A percentile compares a stretch with the other conserved stretches of the same genome.
phyloP scores from a whole-genome alignment of 2,329 filamentous ascomycete genomes.

The Botrytis cinerea region DNA sequence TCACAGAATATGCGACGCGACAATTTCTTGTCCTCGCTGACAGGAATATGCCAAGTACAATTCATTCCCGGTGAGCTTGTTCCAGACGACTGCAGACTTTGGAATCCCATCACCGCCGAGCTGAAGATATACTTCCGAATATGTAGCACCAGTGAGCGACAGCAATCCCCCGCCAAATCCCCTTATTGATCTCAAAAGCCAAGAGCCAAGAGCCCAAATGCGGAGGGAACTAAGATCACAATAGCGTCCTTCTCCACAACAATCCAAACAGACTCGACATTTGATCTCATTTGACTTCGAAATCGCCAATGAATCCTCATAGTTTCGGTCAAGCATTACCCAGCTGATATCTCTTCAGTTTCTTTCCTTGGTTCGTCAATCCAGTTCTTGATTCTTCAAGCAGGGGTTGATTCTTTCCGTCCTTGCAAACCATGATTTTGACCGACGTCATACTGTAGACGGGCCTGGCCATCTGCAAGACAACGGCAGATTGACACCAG shows the following conservation, averaged over 20 bases:
- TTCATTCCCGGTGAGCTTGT: neutral
- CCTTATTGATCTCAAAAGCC: neutral
- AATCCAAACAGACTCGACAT: neutral
- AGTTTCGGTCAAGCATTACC: neutral
- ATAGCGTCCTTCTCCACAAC: neutral
- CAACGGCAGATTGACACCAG: neutral
- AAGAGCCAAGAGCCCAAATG: constrained; percentile 5
- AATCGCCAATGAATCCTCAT: neutral
- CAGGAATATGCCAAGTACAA: neutral
- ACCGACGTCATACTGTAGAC: constrained; percentile 7
- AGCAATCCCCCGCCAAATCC: neutral
- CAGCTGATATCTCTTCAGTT: neutral
- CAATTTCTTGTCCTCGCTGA: neutral
- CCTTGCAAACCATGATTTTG: neutral
- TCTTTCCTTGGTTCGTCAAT: neutral
- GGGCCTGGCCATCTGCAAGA: neutral
- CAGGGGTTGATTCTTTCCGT: neutral
- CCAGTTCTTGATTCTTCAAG: neutral
- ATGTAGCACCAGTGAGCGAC: neutral
- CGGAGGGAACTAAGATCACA: neutral
- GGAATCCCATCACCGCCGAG: neutral
- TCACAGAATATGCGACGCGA: neutral
- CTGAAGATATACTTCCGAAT: neutral
- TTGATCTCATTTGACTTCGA: neutral
- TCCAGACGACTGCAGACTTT: neutral